These are phyloP conservation scores for Gliomastix tumulicola DNA, from an alignment of 2,329 filamentous ascomycete genomes.

Conservation along the genomic window DNA sequence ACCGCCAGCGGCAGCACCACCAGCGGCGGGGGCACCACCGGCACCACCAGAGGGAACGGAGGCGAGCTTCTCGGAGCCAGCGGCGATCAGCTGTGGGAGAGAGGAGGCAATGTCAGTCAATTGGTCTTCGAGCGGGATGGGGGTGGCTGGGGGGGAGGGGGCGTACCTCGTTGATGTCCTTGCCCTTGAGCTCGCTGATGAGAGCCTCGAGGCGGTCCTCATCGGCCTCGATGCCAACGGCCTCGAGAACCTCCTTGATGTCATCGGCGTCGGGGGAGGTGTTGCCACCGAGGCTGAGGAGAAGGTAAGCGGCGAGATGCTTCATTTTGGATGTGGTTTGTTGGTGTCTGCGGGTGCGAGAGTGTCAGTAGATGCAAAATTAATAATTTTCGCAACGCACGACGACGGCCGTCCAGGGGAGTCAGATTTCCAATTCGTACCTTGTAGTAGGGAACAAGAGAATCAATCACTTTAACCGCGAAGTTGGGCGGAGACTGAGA, in stretches of 20 bases:
- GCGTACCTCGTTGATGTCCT: conserved; percentile 83
- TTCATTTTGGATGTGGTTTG: conserved; percentile 72
- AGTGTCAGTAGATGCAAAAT: too few species aligned
- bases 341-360: too few species aligned
- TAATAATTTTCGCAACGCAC: too few species aligned
- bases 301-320: conserved; percentile 98
- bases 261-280: conserved; percentile 76
- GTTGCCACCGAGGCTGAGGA: conserved; percentile 92
- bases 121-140: conserved; percentile 10
- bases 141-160: background rate
- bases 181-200: conserved; percentile 84
- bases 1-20: conserved; percentile 59
- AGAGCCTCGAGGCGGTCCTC: conserved; percentile 78
- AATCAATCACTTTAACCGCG: conserved; percentile 99
- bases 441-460: conserved; percentile 84
- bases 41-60: conserved; percentile 91
- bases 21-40: conserved; percentile 62
- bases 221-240: conserved; percentile 94
- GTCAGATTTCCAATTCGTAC: too few species aligned
- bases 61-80: conserved; percentile 89
- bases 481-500: conserved; percentile 97
- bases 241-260: conserved; percentile 81
- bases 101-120: background rate
- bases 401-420: too few species aligned
- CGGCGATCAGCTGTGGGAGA: conserved; percentile 72